Evolutionary conservation across 768 basidiomycete genomes (phyloP), one percentile per base, ranked within the genome.

Genomic region (Boletellus emodensis): DNA sequence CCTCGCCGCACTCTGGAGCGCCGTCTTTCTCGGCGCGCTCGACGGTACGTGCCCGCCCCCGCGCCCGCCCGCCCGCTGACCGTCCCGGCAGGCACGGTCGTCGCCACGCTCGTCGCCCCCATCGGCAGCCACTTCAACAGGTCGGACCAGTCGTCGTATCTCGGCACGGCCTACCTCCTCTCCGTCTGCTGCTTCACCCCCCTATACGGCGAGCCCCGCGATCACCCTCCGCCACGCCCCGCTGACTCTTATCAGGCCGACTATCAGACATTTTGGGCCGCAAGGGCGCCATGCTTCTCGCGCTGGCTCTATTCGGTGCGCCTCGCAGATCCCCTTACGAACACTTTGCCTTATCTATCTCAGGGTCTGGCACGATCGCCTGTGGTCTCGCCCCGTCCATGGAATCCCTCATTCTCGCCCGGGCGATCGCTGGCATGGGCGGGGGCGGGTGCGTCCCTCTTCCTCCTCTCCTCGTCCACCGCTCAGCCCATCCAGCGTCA

Each of bases 101-200:
- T 93, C 52, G 91, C 90, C 24, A 94, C 91, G 2, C 77, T 94
- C 44, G 72, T 90, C 51, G 81, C 85, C 37, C 87, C 90, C 49
- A 92, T 94, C 56, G 91, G 90, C 46, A 90, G 87, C 62, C 79
- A 87, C 62, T 94, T 91, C 70, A 75, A 83, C 61, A 85, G 85
- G 65, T 85, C 84, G 33, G 82, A 85, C 61, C 82, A 87, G 56
- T 79, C 90, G 13, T 88, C 88, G 1, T 94, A 94, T 68, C 84
- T 96, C 51, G 94, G 90, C 30, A 92, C 91, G 12, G 80, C 90
- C 12, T 94, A 94, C 72, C 72, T 94, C 56, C 75, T 94, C 40
- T 90, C 88, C 46, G 82, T 93, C 36, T 93, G 91, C 62, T 93
- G 89, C 71, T 93, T 94, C 67, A 92, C 92, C 18, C 93, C 91